phyloP scores from a whole-genome alignment of 495 filamentous ascomycete genomes.

The Poronia punctata region DNA sequence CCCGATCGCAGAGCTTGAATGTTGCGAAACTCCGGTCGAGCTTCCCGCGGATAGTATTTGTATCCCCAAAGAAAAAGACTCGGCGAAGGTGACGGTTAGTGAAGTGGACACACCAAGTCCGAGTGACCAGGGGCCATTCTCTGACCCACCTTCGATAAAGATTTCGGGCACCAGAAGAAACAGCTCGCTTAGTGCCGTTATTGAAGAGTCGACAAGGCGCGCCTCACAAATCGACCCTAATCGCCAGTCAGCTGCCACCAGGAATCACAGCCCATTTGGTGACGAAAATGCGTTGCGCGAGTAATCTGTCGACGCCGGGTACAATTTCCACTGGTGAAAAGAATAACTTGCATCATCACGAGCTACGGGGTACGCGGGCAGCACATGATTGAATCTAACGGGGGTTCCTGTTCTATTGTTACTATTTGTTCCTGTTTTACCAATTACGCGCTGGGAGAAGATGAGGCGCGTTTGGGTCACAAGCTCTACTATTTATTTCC shows the following conservation, averaged over 20 bases:
- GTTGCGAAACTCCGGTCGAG: conserved; percentile 9
- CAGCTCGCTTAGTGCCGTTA: conserved; percentile 45
- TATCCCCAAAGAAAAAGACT: conserved; percentile 17
- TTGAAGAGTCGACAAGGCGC: conserved; percentile 42
- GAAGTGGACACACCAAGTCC: conserved; percentile 43
- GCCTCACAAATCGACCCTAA: conserved; percentile 26
- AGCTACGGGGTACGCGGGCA: conserved; percentile 22
- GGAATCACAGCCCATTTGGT: conserved; percentile 46
- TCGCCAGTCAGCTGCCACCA: conserved; percentile 19
- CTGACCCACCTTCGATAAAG: conserved; percentile 39
- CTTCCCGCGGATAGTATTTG: not conserved
- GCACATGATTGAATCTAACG: conserved; percentile 4
- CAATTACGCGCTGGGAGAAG: too few species aligned
- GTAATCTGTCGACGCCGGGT: conserved; percentile 18
- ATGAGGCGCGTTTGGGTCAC: too few species aligned
- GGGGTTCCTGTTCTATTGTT: not conserved
- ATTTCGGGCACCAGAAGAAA: conserved; percentile 28
- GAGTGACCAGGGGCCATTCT: conserved; percentile 52
- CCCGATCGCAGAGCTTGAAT: conserved; percentile 10
- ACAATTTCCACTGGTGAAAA: conserved; percentile 11
- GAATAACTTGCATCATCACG: conserved; percentile 21
- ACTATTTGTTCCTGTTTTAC: conserved; percentile 6
- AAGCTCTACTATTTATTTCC: too few species aligned
- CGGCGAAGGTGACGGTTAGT: conserved; percentile 38
- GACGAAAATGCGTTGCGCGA: conserved; percentile 48